A percentile compares a stretch with the other conserved stretches of the same genome.
phyloP scores from a whole-genome alignment of 1,139 yeast species.

The Scheffersomyces stambukii region DNA sequence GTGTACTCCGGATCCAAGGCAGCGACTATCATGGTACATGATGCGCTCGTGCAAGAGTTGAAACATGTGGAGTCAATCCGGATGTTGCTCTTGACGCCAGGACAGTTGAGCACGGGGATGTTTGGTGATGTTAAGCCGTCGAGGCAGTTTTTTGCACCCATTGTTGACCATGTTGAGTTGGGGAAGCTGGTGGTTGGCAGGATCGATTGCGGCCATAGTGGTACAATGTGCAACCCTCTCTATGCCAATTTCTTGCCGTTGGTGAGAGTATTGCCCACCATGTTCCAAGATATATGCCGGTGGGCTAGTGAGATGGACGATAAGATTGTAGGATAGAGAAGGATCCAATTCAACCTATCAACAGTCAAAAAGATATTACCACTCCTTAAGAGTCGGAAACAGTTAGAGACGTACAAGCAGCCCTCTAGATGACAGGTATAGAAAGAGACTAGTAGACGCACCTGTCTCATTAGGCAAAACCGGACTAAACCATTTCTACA shows the following conservation, averaged over 20 bases:
- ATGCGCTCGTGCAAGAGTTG: constrained; percentile 52
- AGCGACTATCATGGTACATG: constrained; percentile 55
- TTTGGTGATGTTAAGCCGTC: constrained; percentile 59
- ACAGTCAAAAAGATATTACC: not conserved
- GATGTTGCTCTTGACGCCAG: constrained; percentile 55
- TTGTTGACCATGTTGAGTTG: constrained; percentile 40
- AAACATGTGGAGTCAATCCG: constrained; percentile 24
- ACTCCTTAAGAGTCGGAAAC: too few relatives aligned
- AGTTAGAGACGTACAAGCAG: constrained; percentile 1
- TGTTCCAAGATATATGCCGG: constrained; percentile 43
- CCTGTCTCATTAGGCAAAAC: constrained; percentile 2
- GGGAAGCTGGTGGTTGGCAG: constrained; percentile 40
- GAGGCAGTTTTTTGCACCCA: constrained; percentile 61
- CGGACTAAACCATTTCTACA: constrained; percentile 1
- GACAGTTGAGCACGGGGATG: constrained; percentile 63
- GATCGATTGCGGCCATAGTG: constrained; percentile 46
- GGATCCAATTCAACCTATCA: too few relatives aligned
- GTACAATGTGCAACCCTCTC: constrained; percentile 52
- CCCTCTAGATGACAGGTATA: constrained; percentile 1
- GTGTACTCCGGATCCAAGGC: constrained; percentile 67
- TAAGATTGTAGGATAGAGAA: constrained; percentile 15
- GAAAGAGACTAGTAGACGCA: not conserved
- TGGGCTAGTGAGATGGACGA: constrained; percentile 53
- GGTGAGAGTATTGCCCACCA: constrained; percentile 49
- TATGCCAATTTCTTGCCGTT: constrained; percentile 58